Percentiles rank a stretch among this genome's conserved stretches.
phyloP scores from a whole-genome alignment of 768 basidiomycete genomes.

The Leccinellum rugosiceps region DNA sequence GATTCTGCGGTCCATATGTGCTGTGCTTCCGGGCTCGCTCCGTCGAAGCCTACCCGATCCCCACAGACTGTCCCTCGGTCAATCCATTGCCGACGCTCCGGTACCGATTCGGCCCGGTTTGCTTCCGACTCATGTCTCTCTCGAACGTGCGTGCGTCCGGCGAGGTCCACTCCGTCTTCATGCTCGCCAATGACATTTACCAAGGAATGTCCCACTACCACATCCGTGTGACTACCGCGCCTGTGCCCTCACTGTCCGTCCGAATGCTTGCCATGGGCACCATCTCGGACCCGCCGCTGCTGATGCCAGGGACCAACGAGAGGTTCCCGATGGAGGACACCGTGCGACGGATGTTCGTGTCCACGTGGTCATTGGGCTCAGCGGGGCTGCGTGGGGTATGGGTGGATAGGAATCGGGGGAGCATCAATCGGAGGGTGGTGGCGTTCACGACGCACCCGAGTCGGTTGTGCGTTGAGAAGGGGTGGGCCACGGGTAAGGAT shows the following conservation, averaged over 20 bases:
- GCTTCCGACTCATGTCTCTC: slow-evolving; percentile 39
- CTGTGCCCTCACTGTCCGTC: slow-evolving; percentile 37
- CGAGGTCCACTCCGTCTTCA: slow-evolving; percentile 34
- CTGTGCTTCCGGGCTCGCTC: slow-evolving; percentile 51
- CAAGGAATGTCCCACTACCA: slow-evolving; percentile 52
- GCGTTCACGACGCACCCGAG: slow-evolving; percentile 20
- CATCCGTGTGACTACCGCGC: slow-evolving; percentile 31
- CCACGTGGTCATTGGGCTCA: slow-evolving; percentile 17
- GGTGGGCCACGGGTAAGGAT: not conserved
- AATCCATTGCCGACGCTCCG: slow-evolving; percentile 15
- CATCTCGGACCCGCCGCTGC: not conserved
- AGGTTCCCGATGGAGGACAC: not conserved
- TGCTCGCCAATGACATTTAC: slow-evolving; percentile 41
- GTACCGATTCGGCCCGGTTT: slow-evolving; percentile 27
- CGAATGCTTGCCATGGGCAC: slow-evolving; percentile 31
- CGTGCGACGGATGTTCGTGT: slow-evolving; percentile 9
- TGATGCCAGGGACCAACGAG: not conserved
- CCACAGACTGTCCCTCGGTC: slow-evolving; percentile 8
- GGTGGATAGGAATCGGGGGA: slow-evolving; percentile 19
- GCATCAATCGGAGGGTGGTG: slow-evolving; percentile 18
- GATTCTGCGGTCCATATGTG: slow-evolving; percentile 47
- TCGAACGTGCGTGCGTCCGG: slow-evolving; percentile 43
- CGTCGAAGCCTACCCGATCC: slow-evolving; percentile 39
- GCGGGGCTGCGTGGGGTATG: slow-evolving; percentile 24
- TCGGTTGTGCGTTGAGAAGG: not conserved